Base-by-base conservation (phyloP, 495 filamentous ascomycete species). In the Aspergillus baeticus region DNA sequence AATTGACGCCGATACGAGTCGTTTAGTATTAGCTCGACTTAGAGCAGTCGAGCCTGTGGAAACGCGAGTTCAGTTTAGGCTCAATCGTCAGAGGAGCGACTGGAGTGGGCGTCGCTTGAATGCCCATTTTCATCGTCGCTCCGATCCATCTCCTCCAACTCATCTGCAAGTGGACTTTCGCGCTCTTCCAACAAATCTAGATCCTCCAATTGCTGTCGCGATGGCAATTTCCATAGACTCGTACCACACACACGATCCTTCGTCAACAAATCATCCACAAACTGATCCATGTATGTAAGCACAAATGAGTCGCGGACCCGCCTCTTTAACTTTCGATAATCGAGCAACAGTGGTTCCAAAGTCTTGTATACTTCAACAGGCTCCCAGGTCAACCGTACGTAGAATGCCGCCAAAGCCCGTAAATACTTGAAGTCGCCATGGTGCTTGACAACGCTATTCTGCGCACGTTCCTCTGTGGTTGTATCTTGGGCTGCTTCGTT, bases 241-340 rank as follows among this genome's bases (percentile, higher is more conserved):
- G 96, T 97, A 42, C 86, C 92, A 61, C 92, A 98, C 1, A 96
- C 85, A 57, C 94, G 81, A 52, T 95, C 89, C 73, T 96, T 95
- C 0, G 85, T 90, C 52, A 99, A 74, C 52, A 99, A 73, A 58
- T 95, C 90, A 72, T 98, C 94, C 47, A 98, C 81, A 65, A 99
- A 98, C 66, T 90, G 86, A 73, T 99, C 94, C 78, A 99, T 82
- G 66, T 82, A 88, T 37, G 90, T 92, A 42, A 98, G 68, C 18
- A 72, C 78, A 50, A 77, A 81, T 3, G 91, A 90, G 41, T 84
- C 85, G 55, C 88, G 81, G 4, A 85, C 84, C 51, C 88, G 80
- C 51, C 90, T 69, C 69, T 86, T 83, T 68, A 99, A 61, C 72
- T 97, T 99, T 49, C 94, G 78, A 54, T 81, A 82, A 66, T 99